phyloP scores from a whole-genome alignment of 306 rosid species.

The Pyrus bretschneideri region DNA sequence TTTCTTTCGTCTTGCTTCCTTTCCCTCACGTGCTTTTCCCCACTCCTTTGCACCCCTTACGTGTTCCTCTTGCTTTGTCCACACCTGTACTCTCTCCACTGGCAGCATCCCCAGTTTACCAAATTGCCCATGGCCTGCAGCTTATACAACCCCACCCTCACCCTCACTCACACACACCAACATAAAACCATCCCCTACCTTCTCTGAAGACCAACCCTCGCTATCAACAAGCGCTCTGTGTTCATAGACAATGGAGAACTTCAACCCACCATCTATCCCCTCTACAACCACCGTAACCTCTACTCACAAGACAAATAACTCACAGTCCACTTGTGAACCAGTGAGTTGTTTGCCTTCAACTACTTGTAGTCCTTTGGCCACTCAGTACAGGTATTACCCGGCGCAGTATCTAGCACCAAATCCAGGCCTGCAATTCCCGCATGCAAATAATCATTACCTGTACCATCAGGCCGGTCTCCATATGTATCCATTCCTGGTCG shows the following conservation, averaged over 20 bases:
- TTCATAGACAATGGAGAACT: constrained; percentile 19
- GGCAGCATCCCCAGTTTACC: constrained; percentile 9
- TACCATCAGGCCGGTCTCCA: background rate
- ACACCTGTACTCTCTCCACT: constrained; percentile 22
- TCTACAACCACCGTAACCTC: background rate
- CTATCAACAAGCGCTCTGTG: background rate
- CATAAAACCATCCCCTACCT: background rate
- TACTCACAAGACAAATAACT: background rate
- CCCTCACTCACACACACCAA: background rate
- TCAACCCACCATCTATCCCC: background rate
- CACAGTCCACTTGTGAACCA: background rate
- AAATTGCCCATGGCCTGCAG: background rate
- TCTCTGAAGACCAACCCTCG: background rate
- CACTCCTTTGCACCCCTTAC: background rate
- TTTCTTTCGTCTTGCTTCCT: too few species aligned
- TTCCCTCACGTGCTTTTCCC: constrained; percentile 3
- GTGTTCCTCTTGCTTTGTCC: constrained; percentile 15
- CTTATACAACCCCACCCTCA: background rate
- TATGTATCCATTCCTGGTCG: background rate
- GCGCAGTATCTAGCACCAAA: background rate
- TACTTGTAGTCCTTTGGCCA: background rate
- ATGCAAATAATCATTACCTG: background rate
- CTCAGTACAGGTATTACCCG: background rate
- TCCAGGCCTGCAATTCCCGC: background rate
- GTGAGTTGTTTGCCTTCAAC: background rate